Evolutionary conservation across 306 rosid genomes (phyloP).

Genomic region (Ormosia emarginata): DNA sequence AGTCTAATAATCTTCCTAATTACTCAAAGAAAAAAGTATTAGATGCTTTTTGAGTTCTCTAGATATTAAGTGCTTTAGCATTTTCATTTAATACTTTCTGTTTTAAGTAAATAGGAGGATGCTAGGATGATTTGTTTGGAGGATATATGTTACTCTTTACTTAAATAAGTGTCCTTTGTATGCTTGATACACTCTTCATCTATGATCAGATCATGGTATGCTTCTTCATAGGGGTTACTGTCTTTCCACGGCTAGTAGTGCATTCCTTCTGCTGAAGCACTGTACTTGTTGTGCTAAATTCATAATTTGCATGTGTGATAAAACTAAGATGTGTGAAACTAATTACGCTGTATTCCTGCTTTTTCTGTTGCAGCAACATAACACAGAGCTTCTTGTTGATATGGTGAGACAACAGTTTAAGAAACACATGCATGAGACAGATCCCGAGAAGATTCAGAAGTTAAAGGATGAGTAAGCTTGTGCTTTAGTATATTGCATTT

Average conservation of each 20-base stretch:
- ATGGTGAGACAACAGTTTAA: slow-evolving; percentile 89
- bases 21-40: background rate
- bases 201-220: background rate
- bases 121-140: background rate
- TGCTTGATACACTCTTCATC: slow-evolving; percentile 1
- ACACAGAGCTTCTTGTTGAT: slow-evolving; percentile 61
- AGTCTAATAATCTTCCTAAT: background rate
- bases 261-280: background rate
- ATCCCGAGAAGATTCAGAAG: slow-evolving; percentile 83
- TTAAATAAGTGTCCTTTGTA: background rate
- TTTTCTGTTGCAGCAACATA: slow-evolving; percentile 62
- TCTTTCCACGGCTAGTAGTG: background rate
- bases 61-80: background rate
- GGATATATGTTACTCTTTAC: background rate
- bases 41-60: background rate
- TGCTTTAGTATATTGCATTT: slow-evolving; percentile 3
- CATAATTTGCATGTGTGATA: background rate
- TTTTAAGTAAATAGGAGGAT: background rate
- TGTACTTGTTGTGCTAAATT: background rate
- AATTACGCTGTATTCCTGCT: background rate
- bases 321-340: slow-evolving; percentile 7
- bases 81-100: background rate
- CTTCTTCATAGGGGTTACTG: background rate
- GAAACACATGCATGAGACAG: slow-evolving; percentile 70
- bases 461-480: slow-evolving; percentile 84